A percentile compares a stretch with the other conserved stretches of the same genome.
These are phyloP conservation scores for Geranium incanum DNA, from an alignment of 441 rosid genomes.

Conservation along the genomic window DNA sequence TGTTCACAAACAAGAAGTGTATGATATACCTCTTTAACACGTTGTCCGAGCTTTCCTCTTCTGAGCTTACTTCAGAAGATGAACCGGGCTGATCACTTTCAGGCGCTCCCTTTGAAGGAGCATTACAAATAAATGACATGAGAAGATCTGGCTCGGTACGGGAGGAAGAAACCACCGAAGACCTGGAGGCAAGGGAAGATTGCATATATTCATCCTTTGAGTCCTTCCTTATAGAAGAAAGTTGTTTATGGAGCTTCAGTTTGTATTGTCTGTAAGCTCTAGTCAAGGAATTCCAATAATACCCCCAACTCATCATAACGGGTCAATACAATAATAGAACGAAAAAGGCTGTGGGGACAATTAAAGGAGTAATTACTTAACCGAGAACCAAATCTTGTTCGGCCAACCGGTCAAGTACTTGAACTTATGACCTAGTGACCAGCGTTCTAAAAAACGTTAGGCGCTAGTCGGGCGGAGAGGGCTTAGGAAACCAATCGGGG, in stretches of 20 bases:
- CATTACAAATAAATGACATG: slow-evolving; percentile 50
- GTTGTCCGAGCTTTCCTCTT: slow-evolving; percentile 29
- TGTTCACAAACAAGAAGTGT: slow-evolving; percentile 19
- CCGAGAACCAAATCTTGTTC: background rate
- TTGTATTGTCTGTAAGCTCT: slow-evolving; percentile 37
- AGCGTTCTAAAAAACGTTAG: too few relatives aligned
- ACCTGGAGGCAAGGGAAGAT: slow-evolving; percentile 42
- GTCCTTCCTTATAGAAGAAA: slow-evolving; percentile 45
- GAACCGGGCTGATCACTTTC: slow-evolving; percentile 29
- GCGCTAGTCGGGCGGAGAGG: too few relatives aligned
- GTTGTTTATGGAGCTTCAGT: slow-evolving; percentile 39
- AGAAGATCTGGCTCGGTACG: slow-evolving; percentile 48
- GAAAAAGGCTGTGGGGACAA: background rate
- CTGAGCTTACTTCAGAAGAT: slow-evolving; percentile 26
- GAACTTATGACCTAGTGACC: too few relatives aligned
- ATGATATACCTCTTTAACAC: slow-evolving; percentile 32
- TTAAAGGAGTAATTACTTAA: slow-evolving; percentile 12
- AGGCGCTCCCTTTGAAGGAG: slow-evolving; percentile 27
- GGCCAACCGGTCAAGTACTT: too few relatives aligned
- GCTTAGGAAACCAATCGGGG: too few relatives aligned
- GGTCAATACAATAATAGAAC: background rate
- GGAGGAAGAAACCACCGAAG: slow-evolving; percentile 37
- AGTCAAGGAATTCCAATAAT: slow-evolving; percentile 37
- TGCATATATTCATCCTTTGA: slow-evolving; percentile 39
- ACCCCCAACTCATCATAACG: background rate